Evolutionary conservation across 164 flowering plant species (phyloP).

Genomic region (Paratinospora sagittata): DNA sequence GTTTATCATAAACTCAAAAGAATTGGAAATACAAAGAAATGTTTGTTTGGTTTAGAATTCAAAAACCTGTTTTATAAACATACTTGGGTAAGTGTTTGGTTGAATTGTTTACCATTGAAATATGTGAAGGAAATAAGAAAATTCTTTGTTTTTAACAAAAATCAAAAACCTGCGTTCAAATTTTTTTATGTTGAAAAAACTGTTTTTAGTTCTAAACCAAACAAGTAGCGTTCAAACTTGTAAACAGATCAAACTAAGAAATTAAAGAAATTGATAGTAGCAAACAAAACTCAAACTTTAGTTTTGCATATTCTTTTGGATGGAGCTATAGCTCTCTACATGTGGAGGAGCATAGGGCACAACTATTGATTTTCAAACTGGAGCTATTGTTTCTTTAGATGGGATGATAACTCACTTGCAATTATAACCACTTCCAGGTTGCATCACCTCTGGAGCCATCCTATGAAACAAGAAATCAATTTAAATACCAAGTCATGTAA

Average conservation of each 20-base stretch:
- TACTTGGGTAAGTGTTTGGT: too few relatives aligned
- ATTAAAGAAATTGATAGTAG: not conserved
- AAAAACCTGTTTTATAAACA: too few relatives aligned
- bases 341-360: not conserved
- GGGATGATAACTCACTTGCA: slow-evolving; percentile 55
- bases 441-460: slow-evolving; percentile 97
- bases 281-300: not conserved
- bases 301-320: not conserved
- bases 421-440: slow-evolving; percentile 84
- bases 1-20: not conserved
- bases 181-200: too few relatives aligned
- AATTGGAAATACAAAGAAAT: not conserved
- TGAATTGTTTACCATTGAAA: too few relatives aligned
- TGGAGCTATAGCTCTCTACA: not conserved
- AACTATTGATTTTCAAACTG: not conserved
- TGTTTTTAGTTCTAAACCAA: too few relatives aligned
- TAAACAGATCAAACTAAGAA: not conserved
- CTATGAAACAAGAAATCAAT: slow-evolving; percentile 29
- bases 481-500: not conserved
- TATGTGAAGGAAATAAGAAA: too few relatives aligned
- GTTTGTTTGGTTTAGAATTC: too few relatives aligned
- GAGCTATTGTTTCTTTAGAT: too few relatives aligned
- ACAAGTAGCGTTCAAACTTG: not conserved
- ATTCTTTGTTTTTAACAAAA: too few relatives aligned
- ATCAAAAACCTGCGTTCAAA: too few relatives aligned